Base-by-base conservation (phyloP, 305 asterid species). In the Solanum hybrid region DNA sequence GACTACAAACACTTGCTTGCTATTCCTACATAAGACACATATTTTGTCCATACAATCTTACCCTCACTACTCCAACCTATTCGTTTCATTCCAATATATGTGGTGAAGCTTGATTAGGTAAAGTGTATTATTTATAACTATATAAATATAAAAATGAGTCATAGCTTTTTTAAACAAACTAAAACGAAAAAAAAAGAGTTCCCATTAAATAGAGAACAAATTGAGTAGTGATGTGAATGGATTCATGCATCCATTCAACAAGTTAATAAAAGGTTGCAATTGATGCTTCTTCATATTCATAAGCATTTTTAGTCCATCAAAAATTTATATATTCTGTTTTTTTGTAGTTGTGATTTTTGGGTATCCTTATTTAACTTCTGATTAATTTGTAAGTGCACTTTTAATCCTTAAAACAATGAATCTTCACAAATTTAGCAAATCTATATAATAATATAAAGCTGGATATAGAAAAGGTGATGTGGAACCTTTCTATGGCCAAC, bases 1-100 rank as follows among this genome's bases (percentile, higher is more conserved):
- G 98, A 97, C 98, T 96, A 96, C 98, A 97, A 92, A 96, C 98
- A 8, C 98, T 11, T 37, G 2, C 46, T 38, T 38, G 46, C 13
- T 38, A 38, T 38, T 38, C 4, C 5, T 38, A 10, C 46, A 0
- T 38, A 10, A 38, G 42, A 38, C 42, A 38, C 42, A 38, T 38
- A 38, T 38, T 38, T 38, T 38, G 4, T 38, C 12, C 42, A 11
- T 38, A 38, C 42, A 3, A 38, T 38, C 42, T 10, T 38, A 38
- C 42, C 42, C 13, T 38, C 42, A 38, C 42, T 38, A 38, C 13
- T 9, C 42, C 42, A 38, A 38, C 42, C 42, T 38, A 38, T 38
- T 38, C 13, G 42, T 38, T 38, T 40, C 16, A 12, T 12, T 42
- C 2, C 60, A 46, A 46, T 46, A 13, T 46, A 46, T 46, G 17